A percentile compares a stretch with the other conserved stretches of the same genome.
These are phyloP conservation scores for Petrea volubilis DNA, from an alignment of 257 asterid genomes.

Conservation along the genomic window DNA sequence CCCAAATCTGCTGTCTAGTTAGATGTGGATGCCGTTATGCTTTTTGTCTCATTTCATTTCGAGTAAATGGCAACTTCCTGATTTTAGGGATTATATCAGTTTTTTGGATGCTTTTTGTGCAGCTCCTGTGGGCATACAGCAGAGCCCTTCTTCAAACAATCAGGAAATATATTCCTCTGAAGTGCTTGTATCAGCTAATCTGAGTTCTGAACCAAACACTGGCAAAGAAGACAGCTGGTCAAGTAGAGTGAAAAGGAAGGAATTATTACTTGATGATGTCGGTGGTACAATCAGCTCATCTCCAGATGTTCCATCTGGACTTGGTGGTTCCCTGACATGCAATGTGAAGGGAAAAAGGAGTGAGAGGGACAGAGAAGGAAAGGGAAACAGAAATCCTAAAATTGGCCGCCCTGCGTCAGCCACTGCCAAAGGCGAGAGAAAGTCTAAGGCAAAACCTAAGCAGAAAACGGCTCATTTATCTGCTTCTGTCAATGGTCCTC, in stretches of 20 bases:
- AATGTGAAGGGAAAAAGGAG: constrained; percentile 89
- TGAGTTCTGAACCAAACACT: constrained; percentile 49
- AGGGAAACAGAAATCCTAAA: constrained; percentile 70
- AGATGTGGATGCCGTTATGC: neutral
- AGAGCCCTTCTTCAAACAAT: constrained; percentile 65
- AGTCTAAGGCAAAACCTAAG: constrained; percentile 75
- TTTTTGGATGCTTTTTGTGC: constrained; percentile 35
- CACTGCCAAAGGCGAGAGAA: constrained; percentile 77
- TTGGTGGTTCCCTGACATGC: constrained; percentile 67
- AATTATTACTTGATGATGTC: constrained; percentile 69
- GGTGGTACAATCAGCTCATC: constrained; percentile 53
- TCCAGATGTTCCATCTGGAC: constrained; percentile 46
- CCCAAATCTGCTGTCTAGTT: neutral
- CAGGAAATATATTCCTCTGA: constrained; percentile 62
- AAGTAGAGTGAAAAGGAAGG: constrained; percentile 66
- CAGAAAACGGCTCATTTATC: constrained; percentile 80
- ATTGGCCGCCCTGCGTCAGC: constrained; percentile 53
- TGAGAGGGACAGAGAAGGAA: constrained; percentile 83
- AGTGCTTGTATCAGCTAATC: constrained; percentile 36
- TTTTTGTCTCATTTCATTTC: neutral
- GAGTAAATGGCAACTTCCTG: neutral
- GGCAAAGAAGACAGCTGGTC: constrained; percentile 60
- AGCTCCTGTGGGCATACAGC: constrained; percentile 64
- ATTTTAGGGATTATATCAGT: neutral
- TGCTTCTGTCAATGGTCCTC: constrained; percentile 63